A percentile compares a stretch with the other conserved stretches of the same genome.
Conservation (phyloP, 345 rosid genomes). For the Populus tremula region DNA sequence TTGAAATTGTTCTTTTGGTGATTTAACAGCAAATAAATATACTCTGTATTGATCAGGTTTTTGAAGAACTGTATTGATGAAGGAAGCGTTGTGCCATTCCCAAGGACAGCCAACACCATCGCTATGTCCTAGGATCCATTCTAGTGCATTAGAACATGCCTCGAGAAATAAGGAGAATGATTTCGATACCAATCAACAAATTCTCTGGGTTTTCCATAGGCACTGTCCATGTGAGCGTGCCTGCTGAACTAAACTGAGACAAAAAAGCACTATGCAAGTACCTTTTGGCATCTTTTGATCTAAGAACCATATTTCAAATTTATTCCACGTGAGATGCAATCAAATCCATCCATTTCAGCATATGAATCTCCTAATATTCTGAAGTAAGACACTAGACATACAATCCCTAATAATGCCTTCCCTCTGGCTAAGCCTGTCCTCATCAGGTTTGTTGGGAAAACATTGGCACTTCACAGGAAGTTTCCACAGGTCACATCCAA, state of each 20-base stretch:
- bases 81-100: not conserved
- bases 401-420: not conserved
- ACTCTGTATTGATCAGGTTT: not conserved
- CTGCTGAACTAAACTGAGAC: conserved; percentile 2
- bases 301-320: not conserved
- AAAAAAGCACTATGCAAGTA: not conserved
- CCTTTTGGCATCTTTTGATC: not conserved
- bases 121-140: not conserved
- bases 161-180: not conserved
- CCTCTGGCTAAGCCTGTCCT: conserved; percentile 1
- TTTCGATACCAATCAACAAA: not conserved
- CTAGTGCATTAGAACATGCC: not conserved
- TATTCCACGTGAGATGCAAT: not conserved
- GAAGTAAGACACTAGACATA: not conserved
- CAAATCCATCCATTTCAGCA: not conserved
- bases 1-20: no score
- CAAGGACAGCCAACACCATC: not conserved
- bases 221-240: not conserved
- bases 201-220: not conserved
- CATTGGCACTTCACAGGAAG: conserved; percentile 7
- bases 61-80: not conserved
- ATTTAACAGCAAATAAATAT: not conserved
- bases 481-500: conserved; percentile 3
- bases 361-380: not conserved
- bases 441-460: not conserved